Conservation (phyloP, 495 filamentous ascomycete genomes). For the Penicillium ucsense region DNA sequence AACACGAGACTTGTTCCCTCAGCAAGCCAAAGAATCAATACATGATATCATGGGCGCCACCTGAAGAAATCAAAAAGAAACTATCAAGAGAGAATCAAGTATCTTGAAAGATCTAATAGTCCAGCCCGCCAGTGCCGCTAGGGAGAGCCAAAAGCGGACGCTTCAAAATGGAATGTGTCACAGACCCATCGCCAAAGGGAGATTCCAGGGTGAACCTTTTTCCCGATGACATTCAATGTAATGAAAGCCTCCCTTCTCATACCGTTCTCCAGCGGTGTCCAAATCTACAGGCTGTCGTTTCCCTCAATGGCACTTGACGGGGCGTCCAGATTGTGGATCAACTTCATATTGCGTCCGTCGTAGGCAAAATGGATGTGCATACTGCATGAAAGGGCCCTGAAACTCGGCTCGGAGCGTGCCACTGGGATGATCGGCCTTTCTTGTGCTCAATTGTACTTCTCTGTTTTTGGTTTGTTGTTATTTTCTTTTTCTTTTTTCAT, state of each 20-base stretch:
- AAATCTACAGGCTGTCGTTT: conserved; percentile 9
- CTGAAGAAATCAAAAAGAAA: neutral
- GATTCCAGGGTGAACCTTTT: conserved; percentile 2
- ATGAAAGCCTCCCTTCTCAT: too few relatives aligned
- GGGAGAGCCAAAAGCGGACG: conserved; percentile 4
- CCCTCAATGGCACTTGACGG: conserved; percentile 12
- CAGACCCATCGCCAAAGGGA: conserved; percentile 13
- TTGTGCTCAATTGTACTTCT: neutral
- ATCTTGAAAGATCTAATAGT: too few relatives aligned
- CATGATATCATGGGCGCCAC: too few relatives aligned
- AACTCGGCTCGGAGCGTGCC: conserved; percentile 6
- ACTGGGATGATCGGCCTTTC: neutral
- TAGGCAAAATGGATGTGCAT: conserved; percentile 21
- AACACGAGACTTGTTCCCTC: too few relatives aligned
- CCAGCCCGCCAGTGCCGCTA: conserved; percentile 10
- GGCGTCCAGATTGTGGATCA: conserved; percentile 8
- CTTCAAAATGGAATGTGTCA: conserved; percentile 19
- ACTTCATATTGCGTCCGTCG: conserved; percentile 12
- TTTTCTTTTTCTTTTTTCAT: too few relatives aligned
- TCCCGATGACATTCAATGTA: conserved; percentile 11
- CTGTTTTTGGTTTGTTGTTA: too few relatives aligned
- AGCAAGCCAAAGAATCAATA: too few relatives aligned
- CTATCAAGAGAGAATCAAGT: neutral
- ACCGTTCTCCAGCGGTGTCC: too few relatives aligned
- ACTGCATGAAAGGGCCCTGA: conserved; percentile 13